Conservation (phyloP, 352 stramenopile species). For the Phytophthora podocarpi region DNA sequence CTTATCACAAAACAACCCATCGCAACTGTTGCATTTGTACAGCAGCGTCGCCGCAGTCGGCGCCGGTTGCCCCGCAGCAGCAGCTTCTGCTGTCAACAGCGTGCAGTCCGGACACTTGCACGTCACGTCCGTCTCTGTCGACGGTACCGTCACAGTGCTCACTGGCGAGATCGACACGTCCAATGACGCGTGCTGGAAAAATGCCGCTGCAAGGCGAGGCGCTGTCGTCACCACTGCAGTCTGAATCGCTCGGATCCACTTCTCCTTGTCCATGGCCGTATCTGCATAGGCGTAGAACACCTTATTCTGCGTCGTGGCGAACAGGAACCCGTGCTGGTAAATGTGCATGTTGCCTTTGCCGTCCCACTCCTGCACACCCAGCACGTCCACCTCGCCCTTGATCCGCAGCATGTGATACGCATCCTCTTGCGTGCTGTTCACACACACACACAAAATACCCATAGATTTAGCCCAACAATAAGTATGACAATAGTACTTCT, state of each 20-base stretch:
- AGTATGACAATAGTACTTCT: conserved; percentile 2
- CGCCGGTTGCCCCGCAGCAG: conserved; percentile 15
- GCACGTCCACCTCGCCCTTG: conserved; percentile 87
- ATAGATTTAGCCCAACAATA: background rate
- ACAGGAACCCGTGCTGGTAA: conserved; percentile 90
- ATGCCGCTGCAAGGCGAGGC: conserved; percentile 55
- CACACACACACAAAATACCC: conserved; percentile 3
- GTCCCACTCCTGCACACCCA: conserved; percentile 92
- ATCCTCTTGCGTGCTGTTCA: conserved; percentile 84
- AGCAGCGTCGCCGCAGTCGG: conserved; percentile 51
- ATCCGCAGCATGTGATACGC: conserved; percentile 89
- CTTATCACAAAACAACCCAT: conserved; percentile 78
- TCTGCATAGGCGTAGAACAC: conserved; percentile 91
- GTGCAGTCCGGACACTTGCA: conserved; percentile 77
- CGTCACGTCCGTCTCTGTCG: conserved; percentile 61
- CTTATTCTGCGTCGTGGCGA: conserved; percentile 88
- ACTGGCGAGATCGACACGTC: conserved; percentile 65
- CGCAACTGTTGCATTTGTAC: conserved; percentile 87
- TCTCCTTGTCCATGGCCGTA: conserved; percentile 90
- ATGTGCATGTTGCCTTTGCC: conserved; percentile 93
- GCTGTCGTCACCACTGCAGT: conserved; percentile 86
- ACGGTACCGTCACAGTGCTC: conserved; percentile 43
- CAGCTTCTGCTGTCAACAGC: conserved; percentile 38
- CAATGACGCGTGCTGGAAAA: conserved; percentile 51
- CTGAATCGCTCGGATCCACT: conserved; percentile 90